A percentile compares a stretch with the other conserved stretches of the same genome.
Conservation (phyloP, 2,329 filamentous ascomycete species). For the Westerdykella aurantiaca region DNA sequence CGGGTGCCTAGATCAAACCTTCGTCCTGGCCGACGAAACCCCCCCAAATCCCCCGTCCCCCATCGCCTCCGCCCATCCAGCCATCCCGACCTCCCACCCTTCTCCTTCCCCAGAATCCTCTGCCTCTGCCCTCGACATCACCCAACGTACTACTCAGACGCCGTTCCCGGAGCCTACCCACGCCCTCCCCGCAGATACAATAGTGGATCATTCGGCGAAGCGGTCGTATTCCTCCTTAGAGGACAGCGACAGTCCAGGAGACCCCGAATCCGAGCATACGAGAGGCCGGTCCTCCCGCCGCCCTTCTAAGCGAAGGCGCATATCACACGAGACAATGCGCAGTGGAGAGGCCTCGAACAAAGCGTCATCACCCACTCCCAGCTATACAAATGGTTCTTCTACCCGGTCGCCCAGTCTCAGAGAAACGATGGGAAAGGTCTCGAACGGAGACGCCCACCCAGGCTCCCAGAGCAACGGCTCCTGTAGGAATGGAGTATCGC, state of each 20-base stretch:
- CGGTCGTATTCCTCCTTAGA: slow-evolving; percentile 31
- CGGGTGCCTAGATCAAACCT: slow-evolving; percentile 28
- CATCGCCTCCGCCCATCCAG: slow-evolving; percentile 63
- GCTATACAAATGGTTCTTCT: slow-evolving; percentile 37
- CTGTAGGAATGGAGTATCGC: slow-evolving; percentile 38
- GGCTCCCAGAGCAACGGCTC: slow-evolving; percentile 41
- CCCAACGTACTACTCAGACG: not conserved
- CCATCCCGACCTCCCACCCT: slow-evolving; percentile 51
- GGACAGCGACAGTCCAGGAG: slow-evolving; percentile 20
- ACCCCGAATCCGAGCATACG: slow-evolving; percentile 11
- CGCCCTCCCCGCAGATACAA: slow-evolving; percentile 11
- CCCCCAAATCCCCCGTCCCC: slow-evolving; percentile 53
- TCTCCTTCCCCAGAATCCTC: slow-evolving; percentile 39
- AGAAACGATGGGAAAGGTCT: slow-evolving; percentile 31
- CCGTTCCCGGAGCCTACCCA: slow-evolving; percentile 6
- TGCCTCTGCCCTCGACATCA: slow-evolving; percentile 15
- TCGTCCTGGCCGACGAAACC: slow-evolving; percentile 70
- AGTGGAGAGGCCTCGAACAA: slow-evolving; percentile 38
- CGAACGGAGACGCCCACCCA: slow-evolving; percentile 39
- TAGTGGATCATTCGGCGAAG: slow-evolving; percentile 18
- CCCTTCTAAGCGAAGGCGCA: slow-evolving; percentile 41
- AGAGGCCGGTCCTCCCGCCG: slow-evolving; percentile 32
- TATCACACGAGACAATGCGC: slow-evolving; percentile 39
- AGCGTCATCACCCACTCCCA: slow-evolving; percentile 33
- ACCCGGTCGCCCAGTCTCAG: slow-evolving; percentile 30